A percentile compares a stretch with the other conserved stretches of the same genome.
Evolutionary conservation across 2,329 filamentous ascomycete genomes (phyloP).

Genomic region (Ascochyta lentis): DNA sequence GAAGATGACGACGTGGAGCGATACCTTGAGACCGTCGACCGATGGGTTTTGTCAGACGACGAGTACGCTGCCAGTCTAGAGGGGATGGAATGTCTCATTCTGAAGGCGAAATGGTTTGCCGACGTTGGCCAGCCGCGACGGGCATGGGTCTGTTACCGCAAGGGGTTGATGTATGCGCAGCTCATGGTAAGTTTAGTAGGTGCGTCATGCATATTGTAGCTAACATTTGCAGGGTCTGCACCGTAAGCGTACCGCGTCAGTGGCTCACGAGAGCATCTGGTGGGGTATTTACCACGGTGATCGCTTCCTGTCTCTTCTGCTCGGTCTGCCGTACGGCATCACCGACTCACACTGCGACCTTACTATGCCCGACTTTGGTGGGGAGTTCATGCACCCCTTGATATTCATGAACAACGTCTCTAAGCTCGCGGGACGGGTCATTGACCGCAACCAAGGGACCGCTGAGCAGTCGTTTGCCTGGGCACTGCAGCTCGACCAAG

Average conservation of each 20-base stretch:
- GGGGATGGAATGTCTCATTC: conserved; percentile 60
- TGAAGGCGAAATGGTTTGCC: conserved; percentile 61
- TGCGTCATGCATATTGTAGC: not conserved
- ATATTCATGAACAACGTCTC: conserved; percentile 46
- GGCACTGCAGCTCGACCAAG: conserved; percentile 53
- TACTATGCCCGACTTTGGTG: conserved; percentile 35
- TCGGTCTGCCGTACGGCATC: conserved; percentile 60
- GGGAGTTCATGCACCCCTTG: conserved; percentile 39
- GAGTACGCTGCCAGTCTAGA: conserved; percentile 59
- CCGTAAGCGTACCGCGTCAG: conserved; percentile 44
- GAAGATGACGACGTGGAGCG: conserved; percentile 55
- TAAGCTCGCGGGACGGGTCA: conserved; percentile 51
- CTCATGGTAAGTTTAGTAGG: conserved; percentile 54
- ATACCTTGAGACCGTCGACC: conserved; percentile 56
- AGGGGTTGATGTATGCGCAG: conserved; percentile 60
- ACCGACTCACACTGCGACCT: conserved; percentile 49
- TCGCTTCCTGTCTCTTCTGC: conserved; percentile 59
- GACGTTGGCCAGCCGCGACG: conserved; percentile 63
- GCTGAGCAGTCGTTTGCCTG: conserved; percentile 46
- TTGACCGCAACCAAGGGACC: conserved; percentile 52
- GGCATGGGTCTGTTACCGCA: conserved; percentile 60
- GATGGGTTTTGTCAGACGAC: conserved; percentile 58
- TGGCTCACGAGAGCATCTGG: conserved; percentile 49
- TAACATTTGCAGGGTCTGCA: conserved; percentile 46
- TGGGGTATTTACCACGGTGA: conserved; percentile 54